Evolutionary conservation across 73 alveolate genomes (phyloP).

Genomic region (Paramecium biaurelia): DNA sequence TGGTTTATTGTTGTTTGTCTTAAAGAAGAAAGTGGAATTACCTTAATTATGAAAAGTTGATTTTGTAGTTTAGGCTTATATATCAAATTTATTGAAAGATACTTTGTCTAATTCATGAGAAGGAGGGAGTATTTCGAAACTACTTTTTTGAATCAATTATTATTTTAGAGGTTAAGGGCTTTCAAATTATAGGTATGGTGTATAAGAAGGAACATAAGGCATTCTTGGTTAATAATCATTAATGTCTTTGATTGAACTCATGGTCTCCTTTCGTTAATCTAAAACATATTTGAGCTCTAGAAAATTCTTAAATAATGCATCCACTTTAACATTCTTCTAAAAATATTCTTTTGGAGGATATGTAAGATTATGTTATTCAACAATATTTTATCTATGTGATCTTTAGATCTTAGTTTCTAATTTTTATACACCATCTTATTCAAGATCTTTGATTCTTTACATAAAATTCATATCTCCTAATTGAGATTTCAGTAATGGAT

Average conservation of each 20-base stretch:
- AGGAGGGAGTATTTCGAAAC: not conserved
- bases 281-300: constrained; percentile 2
- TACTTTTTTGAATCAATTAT: not conserved
- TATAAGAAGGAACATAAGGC: not conserved
- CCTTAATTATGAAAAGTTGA: not conserved
- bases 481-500: not conserved
- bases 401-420: not conserved
- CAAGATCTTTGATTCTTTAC: not conserved
- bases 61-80: constrained; percentile 1
- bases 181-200: not conserved
- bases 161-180: not conserved
- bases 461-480: constrained; percentile 1
- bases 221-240: not conserved
- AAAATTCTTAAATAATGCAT: not conserved
- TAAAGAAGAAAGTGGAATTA: not conserved
- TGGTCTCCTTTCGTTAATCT: not conserved
- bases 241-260: not conserved
- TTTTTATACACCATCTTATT: not conserved
- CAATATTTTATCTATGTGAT: not conserved
- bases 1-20: not conserved
- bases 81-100: not conserved
- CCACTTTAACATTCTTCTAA: not conserved
- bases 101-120: not conserved
- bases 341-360: constrained; percentile 41
- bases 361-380: not conserved